Base-by-base conservation (phyloP, 208 protist species). In the Trypanosoma lewisi region DNA sequence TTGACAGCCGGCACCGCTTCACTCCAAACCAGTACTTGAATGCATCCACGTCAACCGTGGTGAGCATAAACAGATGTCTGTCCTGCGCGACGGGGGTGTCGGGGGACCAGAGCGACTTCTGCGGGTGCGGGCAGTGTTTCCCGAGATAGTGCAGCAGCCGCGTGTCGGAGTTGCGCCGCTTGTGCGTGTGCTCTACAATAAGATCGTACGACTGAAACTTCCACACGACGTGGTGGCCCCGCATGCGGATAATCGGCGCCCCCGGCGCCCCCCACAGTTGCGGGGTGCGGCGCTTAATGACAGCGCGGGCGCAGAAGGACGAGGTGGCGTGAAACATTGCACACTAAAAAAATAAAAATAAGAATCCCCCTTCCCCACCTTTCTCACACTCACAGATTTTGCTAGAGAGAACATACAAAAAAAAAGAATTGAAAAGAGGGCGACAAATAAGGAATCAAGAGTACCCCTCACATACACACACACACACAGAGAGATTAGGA, bases 1-100 rank as follows among this genome's bases (percentile, higher is more conserved):
- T 80, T 6, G 82, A 88, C 34, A 96, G 68, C 7, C 78, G 80
- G 58, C 85, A 91, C 17, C 90, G 90, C 74, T 94, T 93, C 47
- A 94, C 87, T 49, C 90, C 90, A 73, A 94, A 96, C 85, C 87
- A 96, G 49, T 96, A 96, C 70, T 96, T 96, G 76, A 96, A 96
- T 23, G 90, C 86, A 65, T 96, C 90, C 42, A 96, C 80, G 63
- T 96, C 90, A 19, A 96, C 69, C 0, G 87, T 96, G 14, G 83
- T 96, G 19, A 96, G 74, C 85, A 92, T 96, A 39, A 96, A 96
- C n/a, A 96, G 65, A 63, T 96, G 90, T 12, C 90, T 66, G 60
- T 96, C 90, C 76, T 96, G 90, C 55, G 82, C 80, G 16, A 96
- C 87, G 5, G 90, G 90, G 11, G 84, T 94, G 73, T 96, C 90